These are phyloP conservation scores for Linderniella brevidens DNA, from an alignment of 257 asterid genomes.

Conservation along the genomic window DNA sequence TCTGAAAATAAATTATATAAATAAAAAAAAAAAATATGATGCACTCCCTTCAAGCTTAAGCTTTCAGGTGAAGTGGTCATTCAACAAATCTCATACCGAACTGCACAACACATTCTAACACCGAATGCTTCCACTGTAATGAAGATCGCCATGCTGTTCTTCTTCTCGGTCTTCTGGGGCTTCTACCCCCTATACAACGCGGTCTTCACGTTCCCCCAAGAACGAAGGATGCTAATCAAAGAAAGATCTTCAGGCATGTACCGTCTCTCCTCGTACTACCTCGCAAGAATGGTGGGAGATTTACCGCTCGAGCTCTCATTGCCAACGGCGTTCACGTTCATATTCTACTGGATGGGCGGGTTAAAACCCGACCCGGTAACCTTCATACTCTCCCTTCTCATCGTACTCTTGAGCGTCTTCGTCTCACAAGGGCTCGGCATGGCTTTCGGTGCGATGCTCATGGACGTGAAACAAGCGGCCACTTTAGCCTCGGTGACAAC, in stretches of 20 bases:
- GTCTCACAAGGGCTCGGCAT: slow-evolving; percentile 84
- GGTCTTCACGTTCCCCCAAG: slow-evolving; percentile 95
- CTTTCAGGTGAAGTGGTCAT: no score
- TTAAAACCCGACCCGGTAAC: slow-evolving; percentile 61
- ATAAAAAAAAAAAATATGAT: no score
- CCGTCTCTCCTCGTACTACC: slow-evolving; percentile 81
- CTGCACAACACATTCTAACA: background rate
- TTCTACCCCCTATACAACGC: slow-evolving; percentile 96
- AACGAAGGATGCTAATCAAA: slow-evolving; percentile 73
- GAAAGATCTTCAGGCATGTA: slow-evolving; percentile 92
- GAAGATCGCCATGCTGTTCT: slow-evolving; percentile 95
- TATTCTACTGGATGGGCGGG: slow-evolving; percentile 98
- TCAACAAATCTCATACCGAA: background rate
- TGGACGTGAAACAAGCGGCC: slow-evolving; percentile 94
- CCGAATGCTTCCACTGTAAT: slow-evolving; percentile 3
- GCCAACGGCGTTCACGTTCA: slow-evolving; percentile 84
- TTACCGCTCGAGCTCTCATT: slow-evolving; percentile 87
- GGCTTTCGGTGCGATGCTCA: slow-evolving; percentile 81
- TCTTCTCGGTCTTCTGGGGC: slow-evolving; percentile 96
- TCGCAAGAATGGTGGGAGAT: slow-evolving; percentile 80
- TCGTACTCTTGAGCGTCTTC: slow-evolving; percentile 75
- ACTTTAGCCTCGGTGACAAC: slow-evolving; percentile 91
- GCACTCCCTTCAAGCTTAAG: no score
- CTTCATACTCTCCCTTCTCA: slow-evolving; percentile 67
- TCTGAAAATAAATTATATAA: no score